Evolutionary conservation across 1,284 basidiomycete species (phyloP).

Genomic region (Wallemia ichthyophaga): DNA sequence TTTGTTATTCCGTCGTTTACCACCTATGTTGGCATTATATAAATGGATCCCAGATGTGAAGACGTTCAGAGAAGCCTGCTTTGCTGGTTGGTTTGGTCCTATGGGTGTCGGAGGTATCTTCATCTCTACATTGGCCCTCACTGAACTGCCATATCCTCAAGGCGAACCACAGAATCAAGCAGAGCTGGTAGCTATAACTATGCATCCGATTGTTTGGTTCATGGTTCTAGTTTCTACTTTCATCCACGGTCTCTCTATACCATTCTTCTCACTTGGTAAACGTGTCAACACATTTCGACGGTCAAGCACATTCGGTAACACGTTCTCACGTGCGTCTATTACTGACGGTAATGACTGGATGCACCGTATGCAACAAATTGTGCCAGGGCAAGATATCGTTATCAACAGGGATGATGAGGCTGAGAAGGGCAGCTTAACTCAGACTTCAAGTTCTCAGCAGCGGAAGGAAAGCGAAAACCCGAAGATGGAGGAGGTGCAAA

Average conservation of each 20-base stretch:
- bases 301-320: constrained; percentile 34
- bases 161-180: constrained; percentile 28
- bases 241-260: constrained; percentile 69
- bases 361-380: constrained; percentile 30
- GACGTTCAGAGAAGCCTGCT: constrained; percentile 49
- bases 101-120: constrained; percentile 32
- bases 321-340: constrained; percentile 1
- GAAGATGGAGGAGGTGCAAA: constrained; percentile 2
- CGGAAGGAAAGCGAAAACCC: constrained; percentile 5
- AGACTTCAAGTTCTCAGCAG: constrained; percentile 2
- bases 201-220: constrained; percentile 70
- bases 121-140: constrained; percentile 56
- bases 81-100: constrained; percentile 57
- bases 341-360: constrained; percentile 1
- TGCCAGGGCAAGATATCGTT: constrained; percentile 34
- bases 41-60: constrained; percentile 77
- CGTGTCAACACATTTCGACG: constrained; percentile 63
- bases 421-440: constrained; percentile 3
- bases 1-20: constrained; percentile 48
- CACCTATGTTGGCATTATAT: constrained; percentile 48
- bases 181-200: constrained; percentile 34
- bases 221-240: constrained; percentile 65
- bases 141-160: constrained; percentile 29
- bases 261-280: constrained; percentile 62
- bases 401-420: constrained; percentile 38